Evolutionary conservation across 1,139 yeast genomes (phyloP).

Genomic region (Pichia sp.): DNA sequence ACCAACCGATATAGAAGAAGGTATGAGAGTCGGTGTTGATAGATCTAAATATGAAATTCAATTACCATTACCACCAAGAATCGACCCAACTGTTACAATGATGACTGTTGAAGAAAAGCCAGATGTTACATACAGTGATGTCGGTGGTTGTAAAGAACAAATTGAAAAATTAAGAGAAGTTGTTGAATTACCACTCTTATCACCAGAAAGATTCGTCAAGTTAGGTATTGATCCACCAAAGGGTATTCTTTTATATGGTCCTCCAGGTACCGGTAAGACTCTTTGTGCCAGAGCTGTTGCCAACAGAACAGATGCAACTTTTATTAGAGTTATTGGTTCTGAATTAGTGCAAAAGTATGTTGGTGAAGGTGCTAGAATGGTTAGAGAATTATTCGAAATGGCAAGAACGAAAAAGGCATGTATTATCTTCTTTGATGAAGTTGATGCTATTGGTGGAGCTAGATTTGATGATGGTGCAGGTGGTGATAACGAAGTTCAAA

Average conservation of each 20-base stretch:
- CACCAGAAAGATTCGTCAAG: conserved; percentile 95
- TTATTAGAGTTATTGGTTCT: conserved; percentile 96
- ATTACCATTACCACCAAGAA: conserved; percentile 95
- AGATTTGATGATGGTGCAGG: conserved; percentile 99
- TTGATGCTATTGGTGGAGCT: conserved; percentile 99
- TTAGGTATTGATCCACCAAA: conserved; percentile 98
- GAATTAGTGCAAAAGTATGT: conserved; percentile 97
- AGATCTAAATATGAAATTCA: conserved; percentile 96
- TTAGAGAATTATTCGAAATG: conserved; percentile 96
- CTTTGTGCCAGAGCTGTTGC: conserved; percentile 99
- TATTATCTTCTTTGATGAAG: conserved; percentile 94
- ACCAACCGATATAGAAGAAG: conserved; percentile 98
- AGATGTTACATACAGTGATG: conserved; percentile 85
- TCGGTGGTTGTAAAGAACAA: conserved; percentile 98
- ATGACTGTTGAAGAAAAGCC: conserved; percentile 99
- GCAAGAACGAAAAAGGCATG: conserved; percentile 98
- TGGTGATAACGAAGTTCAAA: conserved; percentile 98
- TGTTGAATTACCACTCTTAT: conserved; percentile 89
- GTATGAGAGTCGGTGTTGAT: conserved; percentile 99
- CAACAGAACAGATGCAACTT: conserved; percentile 97
- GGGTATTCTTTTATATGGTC: conserved; percentile 94
- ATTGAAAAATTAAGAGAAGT: conserved; percentile 97
- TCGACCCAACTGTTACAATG: conserved; percentile 99
- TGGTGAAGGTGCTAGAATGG: conserved; percentile 99
- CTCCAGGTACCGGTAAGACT: conserved; percentile 99